These are phyloP conservation scores for Claviceps spartinae DNA, from an alignment of 2,329 filamentous ascomycete genomes.

Conservation along the genomic window DNA sequence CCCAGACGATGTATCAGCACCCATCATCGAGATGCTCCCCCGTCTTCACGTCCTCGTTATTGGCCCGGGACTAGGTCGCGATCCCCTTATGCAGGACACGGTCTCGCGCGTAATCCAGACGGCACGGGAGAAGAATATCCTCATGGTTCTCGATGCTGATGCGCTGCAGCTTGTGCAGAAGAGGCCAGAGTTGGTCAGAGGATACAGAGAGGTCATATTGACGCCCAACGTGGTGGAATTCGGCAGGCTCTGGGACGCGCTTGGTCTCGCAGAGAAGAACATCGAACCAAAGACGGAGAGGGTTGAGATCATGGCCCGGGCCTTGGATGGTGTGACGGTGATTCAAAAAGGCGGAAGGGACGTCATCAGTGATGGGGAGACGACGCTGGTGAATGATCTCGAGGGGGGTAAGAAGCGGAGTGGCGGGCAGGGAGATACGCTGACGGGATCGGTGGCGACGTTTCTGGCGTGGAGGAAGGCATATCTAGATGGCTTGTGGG, in stretches of 20 bases:
- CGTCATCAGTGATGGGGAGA: constrained; percentile 66
- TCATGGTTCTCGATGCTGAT: constrained; percentile 86
- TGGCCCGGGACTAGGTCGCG: constrained; percentile 81
- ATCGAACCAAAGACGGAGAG: constrained; percentile 23
- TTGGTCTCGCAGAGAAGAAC: constrained; percentile 43
- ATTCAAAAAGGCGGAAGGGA: constrained; percentile 80
- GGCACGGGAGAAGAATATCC: constrained; percentile 56
- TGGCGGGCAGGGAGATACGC: constrained; percentile 88
- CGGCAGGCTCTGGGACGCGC: constrained; percentile 60
- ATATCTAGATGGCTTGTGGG: constrained; percentile 75
- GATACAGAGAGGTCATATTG: constrained; percentile 72
- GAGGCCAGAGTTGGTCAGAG: constrained; percentile 61
- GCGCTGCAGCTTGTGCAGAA: constrained; percentile 67
- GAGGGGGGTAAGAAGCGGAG: constrained; percentile 77
- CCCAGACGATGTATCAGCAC: constrained; percentile 46
- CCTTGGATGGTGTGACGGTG: constrained; percentile 77
- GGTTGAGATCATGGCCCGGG: constrained; percentile 55
- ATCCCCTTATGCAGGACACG: constrained; percentile 79
- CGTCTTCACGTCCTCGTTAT: constrained; percentile 87
- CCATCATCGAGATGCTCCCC: constrained; percentile 66
- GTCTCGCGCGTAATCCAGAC: constrained; percentile 66
- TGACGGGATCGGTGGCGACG: constrained; percentile 81
- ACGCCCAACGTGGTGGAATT: constrained; percentile 97
- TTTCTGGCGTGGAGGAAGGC: constrained; percentile 79
- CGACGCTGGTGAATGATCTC: constrained; percentile 64